These are phyloP conservation scores for Rhododendron ovatum DNA, from an alignment of 148 eudicot genomes.

Conservation along the genomic window DNA sequence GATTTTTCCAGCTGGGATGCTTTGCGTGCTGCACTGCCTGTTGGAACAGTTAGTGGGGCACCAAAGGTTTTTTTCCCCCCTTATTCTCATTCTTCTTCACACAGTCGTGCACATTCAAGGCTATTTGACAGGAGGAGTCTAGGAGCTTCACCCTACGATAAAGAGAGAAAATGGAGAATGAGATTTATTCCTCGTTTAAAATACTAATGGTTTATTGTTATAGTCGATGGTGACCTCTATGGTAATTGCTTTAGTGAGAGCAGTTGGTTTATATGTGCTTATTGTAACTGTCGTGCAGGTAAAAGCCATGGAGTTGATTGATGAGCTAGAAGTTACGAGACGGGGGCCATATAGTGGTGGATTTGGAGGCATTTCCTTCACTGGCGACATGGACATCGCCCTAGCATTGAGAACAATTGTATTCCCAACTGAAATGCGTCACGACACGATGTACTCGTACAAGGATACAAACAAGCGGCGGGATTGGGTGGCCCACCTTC, in stretches of 20 bases:
- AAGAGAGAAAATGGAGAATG: neutral
- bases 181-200: neutral
- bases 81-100: neutral
- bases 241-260: neutral
- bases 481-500: conserved; percentile 96
- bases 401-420: conserved; percentile 92
- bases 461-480: conserved; percentile 47
- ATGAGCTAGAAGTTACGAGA: conserved; percentile 77
- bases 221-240: neutral
- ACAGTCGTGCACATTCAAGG: neutral
- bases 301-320: conserved; percentile 98
- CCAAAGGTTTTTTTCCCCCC: conserved; percentile 61
- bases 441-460: conserved; percentile 91
- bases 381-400: conserved; percentile 98
- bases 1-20: conserved; percentile 86
- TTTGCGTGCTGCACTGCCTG: conserved; percentile 93
- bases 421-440: conserved; percentile 65
- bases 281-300: conserved; percentile 39
- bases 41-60: conserved; percentile 99
- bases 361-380: conserved; percentile 90
- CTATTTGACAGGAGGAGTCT: neutral
- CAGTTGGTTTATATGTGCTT: neutral
- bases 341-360: conserved; percentile 99
- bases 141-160: neutral
- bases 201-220: neutral